phyloP scores from a whole-genome alignment of 441 rosid genomes.

The Gossypium lobatum region DNA sequence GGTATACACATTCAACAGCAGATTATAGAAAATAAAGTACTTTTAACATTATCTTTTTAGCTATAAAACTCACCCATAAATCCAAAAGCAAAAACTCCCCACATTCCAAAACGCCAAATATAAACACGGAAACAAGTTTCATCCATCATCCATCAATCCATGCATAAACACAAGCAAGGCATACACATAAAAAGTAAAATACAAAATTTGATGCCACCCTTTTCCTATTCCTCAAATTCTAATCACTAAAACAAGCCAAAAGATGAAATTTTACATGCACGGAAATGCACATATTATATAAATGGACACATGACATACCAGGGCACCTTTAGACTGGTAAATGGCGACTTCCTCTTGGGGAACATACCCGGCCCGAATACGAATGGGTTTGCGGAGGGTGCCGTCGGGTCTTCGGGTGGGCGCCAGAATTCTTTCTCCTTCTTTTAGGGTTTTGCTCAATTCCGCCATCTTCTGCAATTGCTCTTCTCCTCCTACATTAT shows the following conservation, averaged over 20 bases:
- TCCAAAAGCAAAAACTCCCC: neutral
- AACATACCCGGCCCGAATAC: constrained; percentile 74
- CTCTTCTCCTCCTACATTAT: constrained; percentile 43
- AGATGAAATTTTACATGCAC: neutral
- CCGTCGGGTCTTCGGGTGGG: constrained; percentile 90
- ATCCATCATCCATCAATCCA: neutral
- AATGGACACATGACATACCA: constrained; percentile 39
- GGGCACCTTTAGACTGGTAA: constrained; percentile 78
- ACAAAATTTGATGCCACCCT: neutral
- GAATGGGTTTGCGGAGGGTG: constrained; percentile 71
- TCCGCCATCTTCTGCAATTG: constrained; percentile 54
- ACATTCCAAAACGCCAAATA: neutral
- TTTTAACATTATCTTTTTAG: neutral
- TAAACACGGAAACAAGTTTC: neutral
- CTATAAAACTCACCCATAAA: neutral
- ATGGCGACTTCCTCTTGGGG: constrained; percentile 92
- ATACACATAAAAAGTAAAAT: neutral
- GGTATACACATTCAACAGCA: neutral
- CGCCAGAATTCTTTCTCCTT: constrained; percentile 81
- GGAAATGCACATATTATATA: neutral
- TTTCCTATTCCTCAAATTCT: neutral
- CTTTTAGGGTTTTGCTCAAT: constrained; percentile 83
- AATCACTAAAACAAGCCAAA: neutral
- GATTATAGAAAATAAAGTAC: neutral
- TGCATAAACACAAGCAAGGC: neutral